Evolutionary conservation across 1,284 basidiomycete species (phyloP), one percentile per base, ranked within the genome.

Genomic region (Pisolithus thermaeus): DNA sequence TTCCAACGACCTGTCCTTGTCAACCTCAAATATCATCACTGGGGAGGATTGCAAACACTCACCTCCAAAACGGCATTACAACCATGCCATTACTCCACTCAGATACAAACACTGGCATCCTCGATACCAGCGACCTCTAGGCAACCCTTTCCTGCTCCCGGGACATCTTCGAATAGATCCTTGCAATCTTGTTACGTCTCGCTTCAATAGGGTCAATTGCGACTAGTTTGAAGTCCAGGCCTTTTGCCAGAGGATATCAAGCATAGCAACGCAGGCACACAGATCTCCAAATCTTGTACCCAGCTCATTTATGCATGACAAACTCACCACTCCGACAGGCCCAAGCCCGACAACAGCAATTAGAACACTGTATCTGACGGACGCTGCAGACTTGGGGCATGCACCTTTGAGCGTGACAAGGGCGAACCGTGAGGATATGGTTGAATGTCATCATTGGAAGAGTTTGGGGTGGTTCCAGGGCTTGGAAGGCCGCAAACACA

Each of bases 401-500:
- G 18, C 41, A 9, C 14, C 40, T 9, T 30, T 55, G 37, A 44
- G 75, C 66, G 46, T 12, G 3, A 25, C 20, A 22, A 55, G 38
- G 27, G 58, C 62, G 63, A 64, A 49, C 75, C 77, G 11, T 70
- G 63, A 1, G 86, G 84, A 71, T 82, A 89, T 2, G 84, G 65
- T 35, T 61, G 70, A 1, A 80, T 0, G 73, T 78, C 32, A 86
- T 56, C 18, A 82, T 70, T 5, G 83, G 78, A 14, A 74, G 69
- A 3, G 82, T 65, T 89, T 90, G 7, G 85, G 81, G 60, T 90
- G 86, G 53, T 81, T 80, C 4, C 51, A 88, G 59, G 2, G 81
- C 82, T 60, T 92, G 89, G 50, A 83, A 63, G 7, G 84, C 83
- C 9, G 87, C 88, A 61, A 89, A 92, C 37, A 83, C 76, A 6